Percentiles rank a stretch among this genome's conserved stretches.
phyloP scores from a whole-genome alignment of 805 yeast species.

The Saturnispora halmiae region DNA sequence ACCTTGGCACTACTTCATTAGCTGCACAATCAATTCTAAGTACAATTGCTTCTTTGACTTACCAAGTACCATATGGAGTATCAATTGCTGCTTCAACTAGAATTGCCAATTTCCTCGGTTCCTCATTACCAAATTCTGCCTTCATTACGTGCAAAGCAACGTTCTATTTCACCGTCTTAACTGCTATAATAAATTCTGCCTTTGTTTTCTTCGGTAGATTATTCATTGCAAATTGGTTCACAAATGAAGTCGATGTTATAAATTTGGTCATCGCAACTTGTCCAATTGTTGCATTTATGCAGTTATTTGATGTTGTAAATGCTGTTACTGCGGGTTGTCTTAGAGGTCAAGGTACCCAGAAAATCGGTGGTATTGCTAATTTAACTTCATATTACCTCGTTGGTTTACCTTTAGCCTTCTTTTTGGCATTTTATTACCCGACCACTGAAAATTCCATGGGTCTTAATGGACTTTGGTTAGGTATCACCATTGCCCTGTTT shows the following conservation, averaged over 20 bases:
- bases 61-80: conserved; percentile 69
- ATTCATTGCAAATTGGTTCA: conserved; percentile 24
- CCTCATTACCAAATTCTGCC: conserved; percentile 30
- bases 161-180: conserved; percentile 19
- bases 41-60: conserved; percentile 57
- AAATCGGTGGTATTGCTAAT: conserved; percentile 46
- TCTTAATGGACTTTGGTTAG: conserved; percentile 30
- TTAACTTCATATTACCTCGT: conserved; percentile 55
- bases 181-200: conserved; percentile 22
- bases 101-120: conserved; percentile 70
- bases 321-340: conserved; percentile 45
- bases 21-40: conserved; percentile 71
- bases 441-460: conserved; percentile 28
- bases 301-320: conserved; percentile 41
- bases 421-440: conserved; percentile 44
- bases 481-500: conserved; percentile 27
- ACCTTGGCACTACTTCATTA: conserved; percentile 49
- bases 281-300: conserved; percentile 30
- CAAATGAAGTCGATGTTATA: conserved; percentile 26
- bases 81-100: conserved; percentile 70
- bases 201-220: conserved; percentile 22
- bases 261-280: conserved; percentile 21
- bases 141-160: conserved; percentile 22
- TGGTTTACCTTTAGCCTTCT: conserved; percentile 58
- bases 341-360: conserved; percentile 51